Evolutionary conservation across 495 filamentous ascomycete species (phyloP).

Genomic region (Cairneyella variabilis): DNA sequence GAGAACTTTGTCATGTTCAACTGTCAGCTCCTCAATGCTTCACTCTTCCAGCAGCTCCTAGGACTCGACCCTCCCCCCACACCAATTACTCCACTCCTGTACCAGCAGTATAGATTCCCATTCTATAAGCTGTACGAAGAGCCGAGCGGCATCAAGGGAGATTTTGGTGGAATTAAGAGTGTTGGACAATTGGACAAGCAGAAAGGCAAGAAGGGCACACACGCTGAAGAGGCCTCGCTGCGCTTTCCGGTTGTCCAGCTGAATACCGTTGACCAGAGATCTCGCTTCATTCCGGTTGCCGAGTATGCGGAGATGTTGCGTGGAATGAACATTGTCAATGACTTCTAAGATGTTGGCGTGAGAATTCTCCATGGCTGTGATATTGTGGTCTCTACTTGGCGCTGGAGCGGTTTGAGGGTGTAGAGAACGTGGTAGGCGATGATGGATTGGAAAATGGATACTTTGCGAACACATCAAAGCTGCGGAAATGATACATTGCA

Average conservation of each 20-base stretch:
- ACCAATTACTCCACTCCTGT: neutral
- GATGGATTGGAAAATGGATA: no score
- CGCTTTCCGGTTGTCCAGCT: neutral
- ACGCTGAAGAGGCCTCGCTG: neutral
- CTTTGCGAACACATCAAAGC: no score
- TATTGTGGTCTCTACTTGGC: no score
- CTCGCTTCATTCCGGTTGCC: neutral
- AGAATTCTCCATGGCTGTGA: no score
- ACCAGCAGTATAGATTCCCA: neutral
- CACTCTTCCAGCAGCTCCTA: neutral
- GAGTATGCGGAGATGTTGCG: neutral
- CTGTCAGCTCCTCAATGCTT: slow-evolving; percentile 17
- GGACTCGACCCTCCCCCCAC: neutral
- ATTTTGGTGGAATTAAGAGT: neutral
- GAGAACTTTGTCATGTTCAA: neutral
- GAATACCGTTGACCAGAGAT: neutral
- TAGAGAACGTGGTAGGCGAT: no score
- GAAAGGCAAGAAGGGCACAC: neutral
- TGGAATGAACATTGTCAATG: neutral
- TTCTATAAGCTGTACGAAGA: neutral
- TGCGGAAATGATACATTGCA: no score
- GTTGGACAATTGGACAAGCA: no score
- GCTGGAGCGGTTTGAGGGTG: no score
- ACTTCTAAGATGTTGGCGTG: no score
- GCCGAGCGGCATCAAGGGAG: neutral